Evolutionary conservation across 2,329 filamentous ascomycete species (phyloP), one percentile per base, ranked within the genome.

Genomic region (Fusarium musae): DNA sequence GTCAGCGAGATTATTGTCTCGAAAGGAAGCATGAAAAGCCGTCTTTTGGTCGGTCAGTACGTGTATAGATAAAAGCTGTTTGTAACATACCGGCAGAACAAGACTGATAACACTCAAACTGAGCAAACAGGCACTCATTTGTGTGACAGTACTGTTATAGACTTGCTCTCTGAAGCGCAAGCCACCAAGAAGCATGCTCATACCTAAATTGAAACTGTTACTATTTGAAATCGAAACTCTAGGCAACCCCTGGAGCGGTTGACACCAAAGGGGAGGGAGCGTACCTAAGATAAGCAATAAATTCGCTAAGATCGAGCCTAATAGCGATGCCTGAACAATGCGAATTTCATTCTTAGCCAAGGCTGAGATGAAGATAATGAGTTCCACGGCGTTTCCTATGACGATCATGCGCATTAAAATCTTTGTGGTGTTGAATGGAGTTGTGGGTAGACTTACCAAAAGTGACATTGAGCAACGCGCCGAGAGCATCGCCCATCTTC

Each of bases 121-220:
- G 75, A 98, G 89, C 76, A 98, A 87, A 84, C 94, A 97, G 58
- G 95, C 95, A 80, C 94, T 97, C 94, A 97, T 97, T 81, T 98
- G 95, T 2, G 95, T 97, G 66, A 97, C 94, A 28, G 94, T 97
- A 83, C 91, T 96, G 84, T 97, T 98, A 84, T 97, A 98, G 71
- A 98, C 92, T 89, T 97, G 95, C 84, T 98, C 95, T 80, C 93
- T 92, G 82, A 91, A 97, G 71, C 94, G 91, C 61, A 97, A 85
- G 72, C 95, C 95, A 78, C 95, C 95, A 30, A 97, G 84, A 59
- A 97, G 88, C 82, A 98, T 97, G 64, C 92, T 91, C 94, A 97
- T 97, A 78, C 95, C 95, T 76, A 98, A 84, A 79, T 97, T 97
- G 69, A 97, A 88, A 36, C 49, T 26, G n/a, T 52, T 36, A 52